Percentiles rank a stretch among this genome's conserved stretches.
Conservation (phyloP, 2,329 filamentous ascomycete species). For the Alternaria incomplexa region DNA sequence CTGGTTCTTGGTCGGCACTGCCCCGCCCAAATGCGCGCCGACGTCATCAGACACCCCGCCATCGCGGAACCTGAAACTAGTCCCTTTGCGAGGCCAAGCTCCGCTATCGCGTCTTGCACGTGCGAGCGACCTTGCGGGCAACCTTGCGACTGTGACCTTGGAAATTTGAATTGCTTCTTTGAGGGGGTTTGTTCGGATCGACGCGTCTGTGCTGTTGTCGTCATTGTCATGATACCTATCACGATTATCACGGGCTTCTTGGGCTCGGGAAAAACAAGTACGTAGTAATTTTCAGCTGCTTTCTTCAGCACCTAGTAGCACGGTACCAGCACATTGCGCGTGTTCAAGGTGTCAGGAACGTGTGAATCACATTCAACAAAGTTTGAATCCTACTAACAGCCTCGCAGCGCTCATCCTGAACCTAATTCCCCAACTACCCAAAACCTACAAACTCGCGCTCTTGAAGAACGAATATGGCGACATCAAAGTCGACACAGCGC, state of each 20-base stretch:
- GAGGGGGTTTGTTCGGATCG: not conserved
- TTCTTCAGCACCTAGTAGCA: not conserved
- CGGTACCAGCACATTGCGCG: not conserved
- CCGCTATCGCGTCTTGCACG: slow-evolving; percentile 1
- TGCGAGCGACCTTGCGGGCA: not conserved
- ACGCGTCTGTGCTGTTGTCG: not conserved
- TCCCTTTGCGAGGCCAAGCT: not conserved
- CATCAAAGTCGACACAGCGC: slow-evolving; percentile 88
- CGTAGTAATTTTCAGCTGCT: slow-evolving; percentile 8
- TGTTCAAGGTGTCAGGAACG: not conserved
- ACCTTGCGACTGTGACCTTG: not conserved
- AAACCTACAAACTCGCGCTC: slow-evolving; percentile 87
- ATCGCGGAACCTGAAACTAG: slow-evolving; percentile 3
- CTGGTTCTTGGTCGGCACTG: slow-evolving; percentile 2
- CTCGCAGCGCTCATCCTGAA: slow-evolving; percentile 77
- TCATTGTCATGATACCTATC: slow-evolving; percentile 68
- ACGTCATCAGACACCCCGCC: slow-evolving; percentile 15
- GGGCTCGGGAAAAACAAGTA: slow-evolving; percentile 89
- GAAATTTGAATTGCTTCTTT: not conserved
- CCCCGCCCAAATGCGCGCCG: slow-evolving; percentile 7
- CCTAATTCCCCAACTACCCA: slow-evolving; percentile 87
- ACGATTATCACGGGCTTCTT: slow-evolving; percentile 97
- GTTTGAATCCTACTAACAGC: not conserved
- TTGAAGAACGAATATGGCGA: slow-evolving; percentile 99
- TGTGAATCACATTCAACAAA: not conserved